Conservation (phyloP, 352 stramenopile species). For the Pythium phragmitis region DNA sequence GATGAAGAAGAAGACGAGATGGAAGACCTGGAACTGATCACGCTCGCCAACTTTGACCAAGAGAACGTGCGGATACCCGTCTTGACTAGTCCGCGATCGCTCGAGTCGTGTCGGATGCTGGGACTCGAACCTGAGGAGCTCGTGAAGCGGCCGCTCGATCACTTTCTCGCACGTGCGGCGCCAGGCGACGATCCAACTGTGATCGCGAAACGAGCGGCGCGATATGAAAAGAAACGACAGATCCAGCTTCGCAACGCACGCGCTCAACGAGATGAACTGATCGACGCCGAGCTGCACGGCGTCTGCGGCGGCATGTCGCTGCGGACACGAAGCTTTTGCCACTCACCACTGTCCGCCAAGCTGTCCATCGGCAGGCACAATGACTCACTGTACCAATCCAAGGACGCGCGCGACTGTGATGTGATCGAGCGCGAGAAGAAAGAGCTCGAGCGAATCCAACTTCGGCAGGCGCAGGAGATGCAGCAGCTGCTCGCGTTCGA, state of each 20-base stretch:
- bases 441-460: slow-evolving; percentile 69
- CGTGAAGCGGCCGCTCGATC: slow-evolving; percentile 49
- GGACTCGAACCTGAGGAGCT: slow-evolving; percentile 70
- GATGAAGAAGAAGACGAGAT: slow-evolving; percentile 26
- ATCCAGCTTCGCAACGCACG: slow-evolving; percentile 51
- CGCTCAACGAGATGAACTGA: slow-evolving; percentile 50
- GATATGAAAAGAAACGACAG: slow-evolving; percentile 61
- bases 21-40: slow-evolving; percentile 29
- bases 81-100: slow-evolving; percentile 63
- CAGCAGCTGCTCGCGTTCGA: slow-evolving; percentile 75
- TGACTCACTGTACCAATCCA: slow-evolving; percentile 21
- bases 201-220: slow-evolving; percentile 48
- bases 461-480: slow-evolving; percentile 63
- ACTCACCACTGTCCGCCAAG: slow-evolving; percentile 42
- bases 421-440: slow-evolving; percentile 67
- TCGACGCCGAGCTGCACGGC: slow-evolving; percentile 48
- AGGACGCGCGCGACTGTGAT: slow-evolving; percentile 38
- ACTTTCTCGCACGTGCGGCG: slow-evolving; percentile 42
- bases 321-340: slow-evolving; percentile 51
- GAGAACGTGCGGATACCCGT: slow-evolving; percentile 33
- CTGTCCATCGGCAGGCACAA: slow-evolving; percentile 28
- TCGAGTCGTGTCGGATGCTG: slow-evolving; percentile 74
- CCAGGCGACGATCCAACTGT: slow-evolving; percentile 36
- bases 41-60: slow-evolving; percentile 72
- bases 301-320: slow-evolving; percentile 54